phyloP scores from a whole-genome alignment of 1,284 basidiomycete species.

The Limonomyces culmigenus region DNA sequence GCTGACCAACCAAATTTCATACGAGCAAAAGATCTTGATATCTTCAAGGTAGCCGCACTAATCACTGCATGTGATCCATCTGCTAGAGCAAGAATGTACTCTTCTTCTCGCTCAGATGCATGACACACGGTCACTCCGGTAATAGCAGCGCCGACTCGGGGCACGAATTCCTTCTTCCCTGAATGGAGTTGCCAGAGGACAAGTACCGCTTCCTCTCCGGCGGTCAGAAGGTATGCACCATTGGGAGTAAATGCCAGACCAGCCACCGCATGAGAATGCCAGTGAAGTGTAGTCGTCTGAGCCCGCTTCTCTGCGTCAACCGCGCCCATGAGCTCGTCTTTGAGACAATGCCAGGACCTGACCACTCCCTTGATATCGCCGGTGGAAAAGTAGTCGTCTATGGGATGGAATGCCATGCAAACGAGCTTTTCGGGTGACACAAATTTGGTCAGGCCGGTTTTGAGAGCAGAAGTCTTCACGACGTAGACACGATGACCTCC shows the following conservation, averaged over 20 bases:
- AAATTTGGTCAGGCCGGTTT: conserved; percentile 71
- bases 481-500: conserved; percentile 77
- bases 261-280: conserved; percentile 95
- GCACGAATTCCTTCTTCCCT: conserved; percentile 80
- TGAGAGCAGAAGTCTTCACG: conserved; percentile 34
- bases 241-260: conserved; percentile 80
- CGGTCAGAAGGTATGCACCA: conserved; percentile 86
- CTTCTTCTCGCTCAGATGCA: conserved; percentile 45
- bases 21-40: conserved; percentile 61
- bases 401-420: conserved; percentile 79
- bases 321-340: conserved; percentile 32
- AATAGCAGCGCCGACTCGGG: conserved; percentile 81
- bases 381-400: conserved; percentile 87
- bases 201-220: conserved; percentile 90
- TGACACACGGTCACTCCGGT: conserved; percentile 49
- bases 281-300: conserved; percentile 81
- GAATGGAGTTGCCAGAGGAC: conserved; percentile 91
- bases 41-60: conserved; percentile 53
- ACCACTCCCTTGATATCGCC: conserved; percentile 81
- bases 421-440: conserved; percentile 69
- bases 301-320: conserved; percentile 53
- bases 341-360: conserved; percentile 84
- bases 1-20: conserved; percentile 54
- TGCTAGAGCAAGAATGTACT: conserved; percentile 70
- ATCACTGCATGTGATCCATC: conserved; percentile 80